phyloP scores from a whole-genome alignment of 2,329 filamentous ascomycete genomes.

The Bipolaris gigantea region DNA sequence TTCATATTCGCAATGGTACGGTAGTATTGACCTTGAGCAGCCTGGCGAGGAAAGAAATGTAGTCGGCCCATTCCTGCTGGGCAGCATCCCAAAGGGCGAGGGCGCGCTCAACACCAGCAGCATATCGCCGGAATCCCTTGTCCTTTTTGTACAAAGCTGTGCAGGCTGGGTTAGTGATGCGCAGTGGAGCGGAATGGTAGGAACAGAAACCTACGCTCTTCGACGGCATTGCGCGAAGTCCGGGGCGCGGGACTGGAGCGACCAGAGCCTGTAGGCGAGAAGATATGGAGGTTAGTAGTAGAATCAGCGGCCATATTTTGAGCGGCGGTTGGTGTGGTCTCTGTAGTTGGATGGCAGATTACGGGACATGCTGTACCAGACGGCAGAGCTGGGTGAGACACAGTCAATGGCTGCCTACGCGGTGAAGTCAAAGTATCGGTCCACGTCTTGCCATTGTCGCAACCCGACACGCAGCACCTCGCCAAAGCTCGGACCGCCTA shows the following conservation, averaged over 20 bases:
- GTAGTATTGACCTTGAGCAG: slow-evolving; percentile 72
- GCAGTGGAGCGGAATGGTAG: too few species aligned
- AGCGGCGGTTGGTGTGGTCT: slow-evolving; percentile 21
- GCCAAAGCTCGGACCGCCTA: slow-evolving; percentile 18
- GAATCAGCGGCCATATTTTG: slow-evolving; percentile 46
- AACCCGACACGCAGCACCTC: slow-evolving; percentile 23
- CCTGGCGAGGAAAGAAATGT: slow-evolving; percentile 93
- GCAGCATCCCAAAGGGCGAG: slow-evolving; percentile 88
- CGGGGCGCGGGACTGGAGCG: slow-evolving; percentile 74
- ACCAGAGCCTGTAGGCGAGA: slow-evolving; percentile 81
- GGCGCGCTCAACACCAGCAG: slow-evolving; percentile 81
- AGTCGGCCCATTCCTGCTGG: slow-evolving; percentile 98
- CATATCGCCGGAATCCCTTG: slow-evolving; percentile 82
- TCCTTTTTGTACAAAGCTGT: slow-evolving; percentile 64
- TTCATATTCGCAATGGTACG: slow-evolving; percentile 13
- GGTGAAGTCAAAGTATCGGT: slow-evolving; percentile 4
- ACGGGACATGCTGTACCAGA: slow-evolving; percentile 36
- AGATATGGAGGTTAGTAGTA: slow-evolving; percentile 40
- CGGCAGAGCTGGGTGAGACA: slow-evolving; percentile 6
- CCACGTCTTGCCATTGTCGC: slow-evolving; percentile 13
- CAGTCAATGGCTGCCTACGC: slow-evolving; percentile 21
- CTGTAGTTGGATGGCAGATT: slow-evolving; percentile 18
- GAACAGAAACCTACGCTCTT: slow-evolving; percentile 65
- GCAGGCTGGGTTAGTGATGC: slow-evolving; percentile 12
- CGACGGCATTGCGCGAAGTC: slow-evolving; percentile 75